A percentile compares a stretch with the other conserved stretches of the same genome.
phyloP scores from a whole-genome alignment of 345 rosid species.

The Bruguiera sexangula region DNA sequence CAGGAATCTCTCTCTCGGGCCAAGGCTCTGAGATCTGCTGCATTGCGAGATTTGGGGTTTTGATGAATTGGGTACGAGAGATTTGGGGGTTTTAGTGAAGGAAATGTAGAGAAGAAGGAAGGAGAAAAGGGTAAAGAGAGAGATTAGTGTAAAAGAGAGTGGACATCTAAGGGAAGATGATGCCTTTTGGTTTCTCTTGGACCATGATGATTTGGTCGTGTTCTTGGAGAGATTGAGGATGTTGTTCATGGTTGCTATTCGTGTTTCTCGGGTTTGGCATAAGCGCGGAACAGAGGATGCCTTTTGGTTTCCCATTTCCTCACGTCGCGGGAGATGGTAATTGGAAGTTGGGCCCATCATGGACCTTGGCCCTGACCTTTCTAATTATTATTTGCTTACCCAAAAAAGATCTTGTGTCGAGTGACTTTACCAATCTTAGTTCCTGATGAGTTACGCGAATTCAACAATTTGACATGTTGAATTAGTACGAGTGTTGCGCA shows the following conservation, averaged over 20 bases:
- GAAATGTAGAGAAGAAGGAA: constrained; percentile 38
- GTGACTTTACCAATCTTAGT: no score
- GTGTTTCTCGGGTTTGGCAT: not conserved
- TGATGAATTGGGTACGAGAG: constrained; percentile 37
- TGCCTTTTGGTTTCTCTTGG: constrained; percentile 32
- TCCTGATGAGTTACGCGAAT: no score
- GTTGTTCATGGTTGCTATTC: constrained; percentile 28
- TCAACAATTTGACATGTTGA: no score
- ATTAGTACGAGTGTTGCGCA: no score
- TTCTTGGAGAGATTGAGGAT: constrained; percentile 34
- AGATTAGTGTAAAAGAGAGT: constrained; percentile 25
- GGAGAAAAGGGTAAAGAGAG: constrained; percentile 20
- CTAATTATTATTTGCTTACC: no score
- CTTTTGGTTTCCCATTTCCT: no score
- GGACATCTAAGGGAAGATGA: constrained; percentile 25
- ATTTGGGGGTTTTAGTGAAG: constrained; percentile 40
- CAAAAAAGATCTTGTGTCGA: no score
- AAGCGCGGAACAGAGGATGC: no score
- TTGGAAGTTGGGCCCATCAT: not conserved
- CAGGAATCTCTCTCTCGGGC: constrained; percentile 46
- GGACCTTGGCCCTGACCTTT: not conserved
- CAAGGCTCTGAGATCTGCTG: constrained; percentile 14
- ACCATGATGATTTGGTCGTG: constrained; percentile 36
- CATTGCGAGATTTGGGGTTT: constrained; percentile 42
- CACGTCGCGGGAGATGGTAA: not conserved